Evolutionary conservation across 1,139 yeast genomes (phyloP).

Genomic region (Suzukiozyma palmioleophila): DNA sequence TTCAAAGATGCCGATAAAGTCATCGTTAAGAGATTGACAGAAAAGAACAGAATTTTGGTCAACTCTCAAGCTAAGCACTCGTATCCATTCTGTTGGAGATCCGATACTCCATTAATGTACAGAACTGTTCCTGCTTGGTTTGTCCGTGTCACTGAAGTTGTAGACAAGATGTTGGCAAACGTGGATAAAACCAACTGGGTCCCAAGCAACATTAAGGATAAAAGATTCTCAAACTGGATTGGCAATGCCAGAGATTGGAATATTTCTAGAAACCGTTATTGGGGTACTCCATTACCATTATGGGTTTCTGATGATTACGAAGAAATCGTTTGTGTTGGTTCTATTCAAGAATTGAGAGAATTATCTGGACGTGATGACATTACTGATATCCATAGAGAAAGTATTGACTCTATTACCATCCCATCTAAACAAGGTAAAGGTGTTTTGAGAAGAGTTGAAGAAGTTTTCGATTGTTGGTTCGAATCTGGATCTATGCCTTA

Average conservation of each 20-base stretch:
- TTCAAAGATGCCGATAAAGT: conserved; percentile 95
- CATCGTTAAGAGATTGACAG: conserved; percentile 81
- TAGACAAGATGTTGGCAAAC: conserved; percentile 85
- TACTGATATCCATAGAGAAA: conserved; percentile 91
- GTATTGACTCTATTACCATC: conserved; percentile 84
- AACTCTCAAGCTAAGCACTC: conserved; percentile 88
- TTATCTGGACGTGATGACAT: conserved; percentile 78
- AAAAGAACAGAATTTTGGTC: conserved; percentile 67
- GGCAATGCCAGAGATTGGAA: conserved; percentile 99
- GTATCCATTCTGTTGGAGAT: conserved; percentile 99
- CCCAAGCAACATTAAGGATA: conserved; percentile 83
- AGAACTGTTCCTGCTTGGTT: conserved; percentile 99
- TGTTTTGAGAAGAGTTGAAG: conserved; percentile 82
- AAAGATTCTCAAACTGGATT: conserved; percentile 96
- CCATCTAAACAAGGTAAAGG: conserved; percentile 95
- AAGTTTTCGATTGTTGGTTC: conserved; percentile 99
- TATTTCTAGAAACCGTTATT: conserved; percentile 93
- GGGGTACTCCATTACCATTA: conserved; percentile 99
- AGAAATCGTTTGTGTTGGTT: conserved; percentile 91
- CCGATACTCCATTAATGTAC: conserved; percentile 94
- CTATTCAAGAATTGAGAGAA: conserved; percentile 78
- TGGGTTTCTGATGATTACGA: conserved; percentile 95
- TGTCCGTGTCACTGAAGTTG: conserved; percentile 78
- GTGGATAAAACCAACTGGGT: conserved; percentile 93
- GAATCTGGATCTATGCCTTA: conserved; percentile 99